A percentile compares a stretch with the other conserved stretches of the same genome.
Conservation (phyloP, 2,329 filamentous ascomycete genomes). For the Aspergillus spinulosporus region DNA sequence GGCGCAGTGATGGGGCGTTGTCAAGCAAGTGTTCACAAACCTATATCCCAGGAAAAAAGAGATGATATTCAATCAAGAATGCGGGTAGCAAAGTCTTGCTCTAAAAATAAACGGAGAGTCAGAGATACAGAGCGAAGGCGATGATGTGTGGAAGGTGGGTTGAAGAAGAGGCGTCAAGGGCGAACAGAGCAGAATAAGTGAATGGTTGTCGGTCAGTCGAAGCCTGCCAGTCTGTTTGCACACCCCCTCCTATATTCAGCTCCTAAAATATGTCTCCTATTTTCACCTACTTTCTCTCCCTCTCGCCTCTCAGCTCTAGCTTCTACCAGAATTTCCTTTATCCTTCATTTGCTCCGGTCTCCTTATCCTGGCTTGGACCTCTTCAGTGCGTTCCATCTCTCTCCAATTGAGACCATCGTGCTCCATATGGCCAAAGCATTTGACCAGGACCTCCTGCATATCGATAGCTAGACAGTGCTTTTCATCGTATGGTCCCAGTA, state of each 20-base stretch:
- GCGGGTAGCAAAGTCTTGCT: neutral
- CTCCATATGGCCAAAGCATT: neutral
- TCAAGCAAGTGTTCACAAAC: neutral
- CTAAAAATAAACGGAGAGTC: neutral
- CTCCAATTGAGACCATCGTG: neutral
- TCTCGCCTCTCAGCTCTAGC: neutral
- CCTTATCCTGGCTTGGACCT: neutral
- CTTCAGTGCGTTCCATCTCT: neutral
- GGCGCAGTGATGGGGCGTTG: neutral
- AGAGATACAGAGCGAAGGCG: neutral
- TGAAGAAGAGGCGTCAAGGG: neutral
- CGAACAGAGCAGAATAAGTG: neutral
- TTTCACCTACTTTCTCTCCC: neutral
- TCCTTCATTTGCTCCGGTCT: neutral
- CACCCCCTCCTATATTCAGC: too few species aligned
- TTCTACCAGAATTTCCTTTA: neutral
- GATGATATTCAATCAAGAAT: neutral
- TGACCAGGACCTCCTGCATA: slow-evolving; percentile 6
- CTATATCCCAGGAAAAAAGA: neutral
- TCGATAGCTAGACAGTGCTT: neutral
- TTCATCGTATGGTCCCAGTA: neutral
- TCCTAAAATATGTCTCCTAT: neutral
- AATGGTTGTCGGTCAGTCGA: neutral
- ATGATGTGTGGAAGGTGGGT: neutral
- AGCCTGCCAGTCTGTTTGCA: neutral